A percentile compares a stretch with the other conserved stretches of the same genome.
phyloP scores from a whole-genome alignment of 306 rosid genomes.

The Glycine tomentella region DNA sequence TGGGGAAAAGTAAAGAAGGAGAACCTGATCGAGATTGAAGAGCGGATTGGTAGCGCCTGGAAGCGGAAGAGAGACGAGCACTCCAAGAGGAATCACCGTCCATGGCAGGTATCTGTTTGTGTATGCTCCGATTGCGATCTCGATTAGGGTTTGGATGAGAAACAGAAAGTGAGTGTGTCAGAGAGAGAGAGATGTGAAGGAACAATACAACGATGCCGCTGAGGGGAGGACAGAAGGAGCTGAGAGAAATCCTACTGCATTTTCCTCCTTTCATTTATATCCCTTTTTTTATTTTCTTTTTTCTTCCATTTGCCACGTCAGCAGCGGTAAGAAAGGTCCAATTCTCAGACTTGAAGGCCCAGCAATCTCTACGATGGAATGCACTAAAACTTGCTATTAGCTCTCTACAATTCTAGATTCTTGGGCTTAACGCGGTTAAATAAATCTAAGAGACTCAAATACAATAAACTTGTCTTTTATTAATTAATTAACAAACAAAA shows the following conservation, averaged over 20 bases:
- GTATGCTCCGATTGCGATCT: slow-evolving; percentile 36
- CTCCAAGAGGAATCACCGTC: slow-evolving; percentile 86
- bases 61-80: slow-evolving; percentile 80
- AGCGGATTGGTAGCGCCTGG: slow-evolving; percentile 76
- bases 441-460: too few relatives aligned
- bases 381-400: not conserved
- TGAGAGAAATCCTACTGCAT: not conserved
- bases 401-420: not conserved
- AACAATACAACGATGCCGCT: slow-evolving; percentile 19
- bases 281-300: not conserved
- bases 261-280: slow-evolving; percentile 46
- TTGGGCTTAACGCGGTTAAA: not conserved
- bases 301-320: slow-evolving; percentile 36
- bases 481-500: too few relatives aligned
- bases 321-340: slow-evolving; percentile 16
- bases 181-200: not conserved
- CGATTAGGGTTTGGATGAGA: slow-evolving; percentile 39
- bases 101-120: slow-evolving; percentile 51
- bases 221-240: slow-evolving; percentile 15
- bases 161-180: not conserved
- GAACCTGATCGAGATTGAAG: slow-evolving; percentile 88
- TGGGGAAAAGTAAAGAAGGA: not conserved
- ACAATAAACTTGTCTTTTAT: too few relatives aligned
- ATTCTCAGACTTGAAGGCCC: slow-evolving; percentile 30
- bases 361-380: not conserved